Evolutionary conservation across 2,329 filamentous ascomycete species (phyloP).

Genomic region (Alternaria ventricosa): DNA sequence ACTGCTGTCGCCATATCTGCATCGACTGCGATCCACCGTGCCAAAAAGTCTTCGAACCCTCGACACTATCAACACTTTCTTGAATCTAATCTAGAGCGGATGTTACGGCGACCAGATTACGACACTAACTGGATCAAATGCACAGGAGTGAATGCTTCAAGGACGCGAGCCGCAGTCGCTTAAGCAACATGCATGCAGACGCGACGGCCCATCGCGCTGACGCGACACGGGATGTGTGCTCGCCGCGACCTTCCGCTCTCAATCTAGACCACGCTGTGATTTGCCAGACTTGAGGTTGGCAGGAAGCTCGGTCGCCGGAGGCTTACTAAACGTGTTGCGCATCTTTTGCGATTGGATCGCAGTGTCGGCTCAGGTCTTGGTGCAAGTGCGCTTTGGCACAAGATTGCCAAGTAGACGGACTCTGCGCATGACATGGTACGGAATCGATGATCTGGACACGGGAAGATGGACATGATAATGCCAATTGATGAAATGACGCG

Average conservation of each 20-base stretch:
- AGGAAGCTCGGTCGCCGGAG: background rate
- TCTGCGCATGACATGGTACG: too few species aligned
- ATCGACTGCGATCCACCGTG: background rate
- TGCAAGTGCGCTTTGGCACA: background rate
- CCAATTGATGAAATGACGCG: background rate
- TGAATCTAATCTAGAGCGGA: rapidly evolving
- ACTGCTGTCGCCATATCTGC: background rate
- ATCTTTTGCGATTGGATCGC: background rate
- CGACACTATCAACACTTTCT: background rate
- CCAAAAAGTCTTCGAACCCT: background rate
- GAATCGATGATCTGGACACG: rapidly evolving
- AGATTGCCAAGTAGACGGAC: background rate
- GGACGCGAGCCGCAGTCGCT: background rate
- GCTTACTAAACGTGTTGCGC: background rate
- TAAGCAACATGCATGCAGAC: background rate
- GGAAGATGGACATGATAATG: background rate
- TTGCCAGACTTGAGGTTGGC: background rate
- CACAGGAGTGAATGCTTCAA: background rate
- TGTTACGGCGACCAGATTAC: background rate
- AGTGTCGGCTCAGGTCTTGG: background rate
- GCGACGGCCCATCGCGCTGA: conserved; percentile 1
- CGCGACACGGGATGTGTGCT: background rate
- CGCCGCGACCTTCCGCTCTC: background rate
- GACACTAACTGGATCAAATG: rapidly evolving
- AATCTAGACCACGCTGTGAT: background rate